phyloP scores from a whole-genome alignment of 2,329 filamentous ascomycete species.

The Cytospora leucostoma region DNA sequence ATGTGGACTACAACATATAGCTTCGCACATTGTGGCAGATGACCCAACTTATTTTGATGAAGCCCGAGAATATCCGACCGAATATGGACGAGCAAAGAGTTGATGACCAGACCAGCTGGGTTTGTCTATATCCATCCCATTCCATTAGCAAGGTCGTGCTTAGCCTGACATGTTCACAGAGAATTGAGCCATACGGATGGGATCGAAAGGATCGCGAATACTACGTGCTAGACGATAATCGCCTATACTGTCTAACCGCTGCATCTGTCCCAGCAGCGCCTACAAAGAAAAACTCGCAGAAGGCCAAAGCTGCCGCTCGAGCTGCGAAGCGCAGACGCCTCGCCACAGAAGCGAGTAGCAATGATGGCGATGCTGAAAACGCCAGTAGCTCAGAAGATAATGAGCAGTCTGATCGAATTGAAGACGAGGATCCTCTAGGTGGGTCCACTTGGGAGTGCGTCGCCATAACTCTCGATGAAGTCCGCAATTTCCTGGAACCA shows the following conservation, averaged over 20 bases:
- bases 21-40: constrained; percentile 83
- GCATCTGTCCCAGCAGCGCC: constrained; percentile 60
- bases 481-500: constrained; percentile 68
- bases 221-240: constrained; percentile 90
- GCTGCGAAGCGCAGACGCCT: constrained; percentile 72
- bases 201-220: constrained; percentile 85
- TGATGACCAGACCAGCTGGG: constrained; percentile 80
- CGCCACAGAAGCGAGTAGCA: constrained; percentile 40
- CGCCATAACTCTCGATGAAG: constrained; percentile 78
- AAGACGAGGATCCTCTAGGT: constrained; percentile 60
- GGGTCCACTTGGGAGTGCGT: constrained; percentile 89
- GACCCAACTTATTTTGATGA: constrained; percentile 84
- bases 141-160: constrained; percentile 11
- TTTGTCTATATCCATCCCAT: constrained; percentile 49
- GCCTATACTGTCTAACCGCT: constrained; percentile 86
- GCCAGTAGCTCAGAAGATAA: constrained; percentile 38
- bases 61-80: constrained; percentile 83
- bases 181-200: constrained; percentile 84
- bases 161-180: constrained; percentile 44
- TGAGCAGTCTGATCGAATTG: constrained; percentile 11
- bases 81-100: constrained; percentile 83
- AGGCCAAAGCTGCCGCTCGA: constrained; percentile 62
- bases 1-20: constrained; percentile 39
- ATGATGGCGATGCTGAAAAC: constrained; percentile 41
- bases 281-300: constrained; percentile 66